Evolutionary conservation across 768 basidiomycete species (phyloP).

Genomic region (Mycena leptocephala): DNA sequence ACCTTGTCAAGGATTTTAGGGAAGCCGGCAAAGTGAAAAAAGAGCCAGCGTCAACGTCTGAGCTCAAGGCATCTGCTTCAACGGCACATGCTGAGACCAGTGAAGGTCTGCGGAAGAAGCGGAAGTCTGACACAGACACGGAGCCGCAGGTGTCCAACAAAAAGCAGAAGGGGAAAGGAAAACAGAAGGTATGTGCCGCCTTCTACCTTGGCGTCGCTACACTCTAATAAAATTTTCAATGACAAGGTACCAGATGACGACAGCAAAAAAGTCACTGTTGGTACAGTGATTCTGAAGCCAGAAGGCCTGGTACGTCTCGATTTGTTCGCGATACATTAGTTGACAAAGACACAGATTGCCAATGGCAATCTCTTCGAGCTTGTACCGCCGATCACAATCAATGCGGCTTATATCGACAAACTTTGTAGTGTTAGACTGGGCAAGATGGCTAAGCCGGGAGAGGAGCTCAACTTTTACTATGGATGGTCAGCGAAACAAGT

Average conservation of each 20-base stretch:
- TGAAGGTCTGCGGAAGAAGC: background rate
- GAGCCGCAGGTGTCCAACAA: background rate
- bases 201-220: background rate
- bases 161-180: background rate
- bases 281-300: background rate
- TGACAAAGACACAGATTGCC: background rate
- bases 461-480: background rate
- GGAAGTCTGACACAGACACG: background rate
- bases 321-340: background rate
- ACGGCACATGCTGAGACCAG: background rate
- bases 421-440: background rate
- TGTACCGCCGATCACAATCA: background rate
- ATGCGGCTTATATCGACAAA: background rate
- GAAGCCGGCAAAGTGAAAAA: background rate
- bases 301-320: background rate
- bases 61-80: background rate
- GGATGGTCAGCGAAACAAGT: background rate
- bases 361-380: background rate
- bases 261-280: background rate
- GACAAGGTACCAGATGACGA: background rate
- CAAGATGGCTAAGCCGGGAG: background rate
- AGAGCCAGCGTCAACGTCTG: background rate
- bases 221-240: background rate
- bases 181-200: background rate
- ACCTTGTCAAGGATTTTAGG: background rate